Base-by-base conservation (phyloP, 2,329 filamentous ascomycete genomes). In the Cladophialophora yegresii region DNA sequence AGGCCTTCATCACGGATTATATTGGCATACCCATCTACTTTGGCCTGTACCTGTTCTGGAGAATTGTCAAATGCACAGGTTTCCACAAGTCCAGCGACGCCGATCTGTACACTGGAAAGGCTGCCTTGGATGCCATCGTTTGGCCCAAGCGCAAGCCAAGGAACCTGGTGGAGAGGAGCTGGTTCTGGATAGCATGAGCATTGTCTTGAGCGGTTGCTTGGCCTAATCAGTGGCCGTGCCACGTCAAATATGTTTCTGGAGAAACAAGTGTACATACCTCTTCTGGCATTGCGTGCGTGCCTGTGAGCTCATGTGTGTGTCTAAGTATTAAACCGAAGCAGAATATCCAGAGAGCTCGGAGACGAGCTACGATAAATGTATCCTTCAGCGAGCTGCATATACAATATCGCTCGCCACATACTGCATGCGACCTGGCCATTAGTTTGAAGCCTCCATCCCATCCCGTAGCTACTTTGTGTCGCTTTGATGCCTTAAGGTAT, bases 1-100 rank as follows among this genome's bases (percentile, higher is more conserved):
- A 80, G 51, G 75, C 75, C 45, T 85, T 85, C 72, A 76, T 85
- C 58, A 84, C 82, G 0, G 79, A 81, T 2, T 83, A 83, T 66
- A 76, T 83, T 20, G 80, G 80, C 9, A 65, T 79, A 22, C 76
- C 74, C 1, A 78, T 81, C 59, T 82, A 79, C 74, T 72, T 78
- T n/a, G 74, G 75, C 5, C 56, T 71, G 47, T 68, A 66, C 33
- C 73, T 70, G 6, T 74, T 75, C 54, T 76, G 75, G 73, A 76
- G 73, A 61, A 16, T 75, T 2, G 72, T 69, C 49, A 72, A 73
- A 57, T 65, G 69, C 16, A 75, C 72, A 4, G 65, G 69, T 20
- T 75, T 73, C 63, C 71, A 74, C 9, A 65, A 69, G 6, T 67
- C 73, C 0, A 64, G 66, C 5, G 63, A 70, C n/a, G 75, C 74